Conservation (phyloP, 805 yeast genomes). For the Blastobotrys robertii region DNA sequence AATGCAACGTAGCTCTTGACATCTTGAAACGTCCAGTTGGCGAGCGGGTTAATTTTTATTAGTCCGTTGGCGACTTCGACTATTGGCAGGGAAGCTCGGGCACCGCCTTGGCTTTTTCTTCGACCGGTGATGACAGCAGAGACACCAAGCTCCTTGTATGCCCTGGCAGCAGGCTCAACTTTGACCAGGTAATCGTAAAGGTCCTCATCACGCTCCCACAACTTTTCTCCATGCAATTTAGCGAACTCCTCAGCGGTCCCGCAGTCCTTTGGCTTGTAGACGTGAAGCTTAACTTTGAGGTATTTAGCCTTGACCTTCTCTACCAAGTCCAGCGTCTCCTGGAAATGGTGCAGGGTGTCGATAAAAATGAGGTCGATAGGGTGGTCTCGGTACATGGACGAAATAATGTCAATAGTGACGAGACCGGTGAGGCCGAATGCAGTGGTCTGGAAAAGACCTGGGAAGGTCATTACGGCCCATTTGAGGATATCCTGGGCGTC, state of each 20-base stretch:
- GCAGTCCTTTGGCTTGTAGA: slow-evolving; percentile 57
- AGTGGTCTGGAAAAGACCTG: slow-evolving; percentile 77
- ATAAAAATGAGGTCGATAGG: slow-evolving; percentile 71
- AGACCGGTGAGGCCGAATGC: slow-evolving; percentile 93
- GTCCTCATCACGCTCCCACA: slow-evolving; percentile 79
- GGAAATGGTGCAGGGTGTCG: slow-evolving; percentile 88
- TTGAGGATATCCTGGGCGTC: slow-evolving; percentile 63
- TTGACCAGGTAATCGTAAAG: slow-evolving; percentile 79
- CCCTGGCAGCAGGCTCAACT: slow-evolving; percentile 86
- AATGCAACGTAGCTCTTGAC: slow-evolving; percentile 61
- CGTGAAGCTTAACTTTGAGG: slow-evolving; percentile 43
- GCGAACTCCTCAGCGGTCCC: slow-evolving; percentile 54
- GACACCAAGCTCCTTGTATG: slow-evolving; percentile 64
- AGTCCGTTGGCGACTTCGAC: slow-evolving; percentile 64
- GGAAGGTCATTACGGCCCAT: slow-evolving; percentile 82
- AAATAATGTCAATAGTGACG: slow-evolving; percentile 75
- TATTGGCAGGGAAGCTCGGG: slow-evolving; percentile 59
- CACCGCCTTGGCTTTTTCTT: slow-evolving; percentile 83
- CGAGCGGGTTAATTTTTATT: slow-evolving; percentile 81
- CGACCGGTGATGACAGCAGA: slow-evolving; percentile 88
- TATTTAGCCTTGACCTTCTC: slow-evolving; percentile 48
- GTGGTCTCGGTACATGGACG: slow-evolving; percentile 35
- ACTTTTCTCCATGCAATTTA: slow-evolving; percentile 54
- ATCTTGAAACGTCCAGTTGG: slow-evolving; percentile 67
- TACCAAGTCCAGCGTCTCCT: slow-evolving; percentile 79